These are phyloP conservation scores for Chaetomium sp. DNA, from an alignment of 2,329 filamentous ascomycete species.

Conservation along the genomic window DNA sequence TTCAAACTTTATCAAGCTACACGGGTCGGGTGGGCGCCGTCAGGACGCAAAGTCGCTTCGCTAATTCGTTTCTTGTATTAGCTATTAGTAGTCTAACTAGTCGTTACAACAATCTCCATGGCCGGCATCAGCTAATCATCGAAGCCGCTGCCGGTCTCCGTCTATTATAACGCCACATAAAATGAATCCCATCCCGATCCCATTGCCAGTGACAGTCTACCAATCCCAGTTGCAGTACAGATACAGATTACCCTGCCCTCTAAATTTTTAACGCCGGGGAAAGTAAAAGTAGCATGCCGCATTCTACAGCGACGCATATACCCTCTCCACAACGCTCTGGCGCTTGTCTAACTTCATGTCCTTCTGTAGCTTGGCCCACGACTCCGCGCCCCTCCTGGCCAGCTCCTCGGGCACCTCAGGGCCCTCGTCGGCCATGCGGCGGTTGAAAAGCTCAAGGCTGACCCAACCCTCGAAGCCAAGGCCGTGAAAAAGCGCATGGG, in stretches of 20 bases:
- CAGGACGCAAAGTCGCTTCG: too few species aligned
- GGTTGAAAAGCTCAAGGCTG: conserved; percentile 64
- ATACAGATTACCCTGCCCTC: too few species aligned
- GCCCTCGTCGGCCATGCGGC: conserved; percentile 48
- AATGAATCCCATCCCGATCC: too few species aligned
- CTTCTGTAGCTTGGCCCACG: conserved; percentile 40
- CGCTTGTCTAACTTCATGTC: conserved; percentile 30
- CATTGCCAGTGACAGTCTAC: not conserved
- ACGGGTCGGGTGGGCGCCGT: too few species aligned
- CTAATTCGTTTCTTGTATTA: too few species aligned
- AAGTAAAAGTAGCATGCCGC: not conserved
- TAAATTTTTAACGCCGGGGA: not conserved
- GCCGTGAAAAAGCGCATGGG: conserved; percentile 54
- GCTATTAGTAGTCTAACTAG: too few species aligned
- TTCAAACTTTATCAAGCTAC: too few species aligned
- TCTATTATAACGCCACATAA: too few species aligned
- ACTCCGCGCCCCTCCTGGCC: conserved; percentile 43
- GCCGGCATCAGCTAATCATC: too few species aligned
- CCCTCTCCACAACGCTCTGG: conserved; percentile 18
- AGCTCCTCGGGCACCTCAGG: conserved; percentile 44
- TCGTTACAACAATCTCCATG: too few species aligned
- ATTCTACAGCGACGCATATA: conserved; percentile 31
- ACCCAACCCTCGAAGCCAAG: conserved; percentile 64
- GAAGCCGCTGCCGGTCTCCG: too few species aligned
- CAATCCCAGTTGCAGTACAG: not conserved